These are phyloP conservation scores for Crithidia acanthocephali DNA, from an alignment of 208 protist species.

Conservation along the genomic window DNA sequence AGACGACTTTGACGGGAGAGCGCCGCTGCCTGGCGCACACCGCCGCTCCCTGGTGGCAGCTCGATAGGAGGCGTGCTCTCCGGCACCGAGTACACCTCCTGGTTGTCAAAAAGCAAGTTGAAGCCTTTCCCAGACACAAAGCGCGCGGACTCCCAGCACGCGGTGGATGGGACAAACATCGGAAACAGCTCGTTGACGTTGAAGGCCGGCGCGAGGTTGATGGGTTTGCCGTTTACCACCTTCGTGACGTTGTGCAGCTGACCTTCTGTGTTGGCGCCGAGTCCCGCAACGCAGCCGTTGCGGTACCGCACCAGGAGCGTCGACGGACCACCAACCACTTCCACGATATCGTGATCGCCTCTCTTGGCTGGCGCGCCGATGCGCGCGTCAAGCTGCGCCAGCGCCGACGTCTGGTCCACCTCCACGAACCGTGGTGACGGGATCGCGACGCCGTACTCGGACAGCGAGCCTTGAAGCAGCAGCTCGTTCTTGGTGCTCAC, in stretches of 20 bases:
- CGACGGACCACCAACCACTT: slow-evolving; percentile 45
- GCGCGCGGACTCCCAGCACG: slow-evolving; percentile 21
- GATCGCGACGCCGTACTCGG: slow-evolving; percentile 63
- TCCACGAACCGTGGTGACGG: slow-evolving; percentile 55
- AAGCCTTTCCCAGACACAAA: slow-evolving; percentile 59
- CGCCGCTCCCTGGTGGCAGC: slow-evolving; percentile 40
- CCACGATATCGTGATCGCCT: slow-evolving; percentile 41
- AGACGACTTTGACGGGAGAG: slow-evolving; percentile 17
- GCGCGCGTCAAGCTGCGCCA: slow-evolving; percentile 14
- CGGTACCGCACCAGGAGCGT: slow-evolving; percentile 65
- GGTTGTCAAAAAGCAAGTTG: slow-evolving; percentile 60
- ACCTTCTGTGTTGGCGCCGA: slow-evolving; percentile 76
- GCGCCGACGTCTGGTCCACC: slow-evolving; percentile 48
- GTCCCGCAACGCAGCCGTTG: slow-evolving; percentile 68
- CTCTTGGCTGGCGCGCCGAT: neutral
- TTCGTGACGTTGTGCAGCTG: slow-evolving; percentile 56
- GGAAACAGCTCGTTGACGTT: slow-evolving; percentile 42
- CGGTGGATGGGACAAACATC: slow-evolving; percentile 35
- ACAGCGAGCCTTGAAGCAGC: slow-evolving; percentile 64
- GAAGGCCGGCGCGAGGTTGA: slow-evolving; percentile 64
- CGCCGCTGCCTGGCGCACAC: slow-evolving; percentile 2
- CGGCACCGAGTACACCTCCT: slow-evolving; percentile 43
- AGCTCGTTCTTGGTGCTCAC: slow-evolving; percentile 65
- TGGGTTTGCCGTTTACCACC: slow-evolving; percentile 31
- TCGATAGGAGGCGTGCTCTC: slow-evolving; percentile 52